phyloP scores from a whole-genome alignment of 1,139 yeast species.

The Kluyveromyces sp. region DNA sequence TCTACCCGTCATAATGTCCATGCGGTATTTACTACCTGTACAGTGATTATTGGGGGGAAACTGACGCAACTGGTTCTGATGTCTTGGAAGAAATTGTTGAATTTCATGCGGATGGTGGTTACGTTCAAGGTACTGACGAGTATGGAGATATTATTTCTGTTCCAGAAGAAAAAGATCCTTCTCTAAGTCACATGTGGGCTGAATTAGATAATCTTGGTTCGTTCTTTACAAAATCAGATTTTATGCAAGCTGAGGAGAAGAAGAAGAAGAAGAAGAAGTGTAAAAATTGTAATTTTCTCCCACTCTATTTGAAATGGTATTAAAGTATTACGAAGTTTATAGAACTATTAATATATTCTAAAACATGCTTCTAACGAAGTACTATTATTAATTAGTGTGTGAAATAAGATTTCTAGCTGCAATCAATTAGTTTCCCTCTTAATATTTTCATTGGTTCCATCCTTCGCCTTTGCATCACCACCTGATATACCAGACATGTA shows the following conservation, averaged over 20 bases:
- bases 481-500: conserved; percentile 42
- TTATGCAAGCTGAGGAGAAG: conserved; percentile 5
- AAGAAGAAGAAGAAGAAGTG: conserved; percentile 2
- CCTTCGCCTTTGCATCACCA: conserved; percentile 48
- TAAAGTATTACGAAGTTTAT: no score
- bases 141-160: conserved; percentile 36
- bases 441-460: conserved; percentile 66
- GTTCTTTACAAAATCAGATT: conserved; percentile 79
- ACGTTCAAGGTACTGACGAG: conserved; percentile 23
- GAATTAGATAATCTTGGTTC: conserved; percentile 92
- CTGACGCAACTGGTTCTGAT: conserved; percentile 30
- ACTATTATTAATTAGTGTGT: no score
- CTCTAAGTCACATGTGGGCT: conserved; percentile 91
- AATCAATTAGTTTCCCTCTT: conserved; percentile 50
- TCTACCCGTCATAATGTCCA: conserved; percentile 88
- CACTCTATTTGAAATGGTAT: no score
- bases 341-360: no score
- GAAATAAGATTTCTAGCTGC: neutral
- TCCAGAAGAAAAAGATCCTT: conserved; percentile 52
- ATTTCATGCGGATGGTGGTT: conserved; percentile 48
- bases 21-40: conserved; percentile 85
- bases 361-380: no score
- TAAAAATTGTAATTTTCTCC: no score
- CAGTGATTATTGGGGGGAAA: conserved; percentile 23
- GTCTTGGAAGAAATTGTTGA: conserved; percentile 59